Percentiles rank a stretch among this genome's conserved stretches.
These are phyloP conservation scores for Pythium chondricola DNA, from an alignment of 352 stramenopile genomes.

Conservation along the genomic window DNA sequence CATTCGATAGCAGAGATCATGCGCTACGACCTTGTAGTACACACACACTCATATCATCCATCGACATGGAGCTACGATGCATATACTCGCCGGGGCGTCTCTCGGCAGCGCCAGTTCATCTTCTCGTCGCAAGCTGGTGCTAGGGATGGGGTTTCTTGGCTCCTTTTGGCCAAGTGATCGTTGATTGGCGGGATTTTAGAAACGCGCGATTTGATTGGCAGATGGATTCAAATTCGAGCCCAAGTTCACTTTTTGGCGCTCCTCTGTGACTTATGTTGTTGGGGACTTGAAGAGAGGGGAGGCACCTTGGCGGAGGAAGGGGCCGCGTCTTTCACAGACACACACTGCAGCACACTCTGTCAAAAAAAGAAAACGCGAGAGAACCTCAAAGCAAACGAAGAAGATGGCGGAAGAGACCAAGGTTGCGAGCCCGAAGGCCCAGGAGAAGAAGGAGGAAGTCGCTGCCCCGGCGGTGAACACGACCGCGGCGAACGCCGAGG, in stretches of 20 bases:
- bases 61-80: too few relatives aligned
- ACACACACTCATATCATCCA: too few relatives aligned
- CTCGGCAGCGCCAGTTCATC: not conserved
- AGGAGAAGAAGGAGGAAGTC: conserved; percentile 17
- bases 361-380: conserved; percentile 13
- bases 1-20: too few relatives aligned
- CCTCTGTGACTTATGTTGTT: conserved; percentile 13
- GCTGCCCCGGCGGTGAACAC: conserved; percentile 11
- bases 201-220: conserved; percentile 14
- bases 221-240: conserved; percentile 10
- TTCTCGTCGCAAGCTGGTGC: not conserved
- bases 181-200: conserved; percentile 27
- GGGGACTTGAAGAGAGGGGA: too few relatives aligned
- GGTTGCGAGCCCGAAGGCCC: conserved; percentile 31
- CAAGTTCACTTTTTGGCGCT: conserved; percentile 16
- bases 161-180: not conserved
- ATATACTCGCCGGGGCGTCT: not conserved
- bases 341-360: conserved; percentile 17
- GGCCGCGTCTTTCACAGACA: too few relatives aligned
- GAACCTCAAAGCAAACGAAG: not conserved
- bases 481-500: conserved; percentile 16
- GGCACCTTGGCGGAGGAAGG: too few relatives aligned
- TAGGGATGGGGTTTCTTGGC: not conserved
- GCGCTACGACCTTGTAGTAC: too few relatives aligned
- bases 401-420: conserved; percentile 49